Evolutionary conservation across 2,329 filamentous ascomycete genomes (phyloP).

Genomic region (Nemania serpens): DNA sequence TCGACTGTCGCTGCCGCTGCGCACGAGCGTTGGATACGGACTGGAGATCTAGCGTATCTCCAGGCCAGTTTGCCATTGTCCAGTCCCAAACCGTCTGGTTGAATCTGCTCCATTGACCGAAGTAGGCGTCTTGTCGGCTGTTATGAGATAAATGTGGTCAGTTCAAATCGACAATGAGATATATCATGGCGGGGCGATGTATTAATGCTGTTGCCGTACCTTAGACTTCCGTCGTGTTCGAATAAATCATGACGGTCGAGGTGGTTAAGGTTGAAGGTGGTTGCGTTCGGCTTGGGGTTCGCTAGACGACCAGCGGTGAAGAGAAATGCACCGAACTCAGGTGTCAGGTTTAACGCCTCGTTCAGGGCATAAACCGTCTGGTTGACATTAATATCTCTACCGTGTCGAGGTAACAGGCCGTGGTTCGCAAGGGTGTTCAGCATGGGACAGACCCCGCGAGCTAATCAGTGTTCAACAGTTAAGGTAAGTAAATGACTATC

Average conservation of each 20-base stretch:
- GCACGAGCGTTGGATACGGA: conserved; percentile 53
- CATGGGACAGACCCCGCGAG: conserved; percentile 49
- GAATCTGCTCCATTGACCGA: conserved; percentile 58
- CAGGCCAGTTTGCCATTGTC: conserved; percentile 52
- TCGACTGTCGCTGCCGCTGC: conserved; percentile 50
- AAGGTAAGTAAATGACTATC: neutral
- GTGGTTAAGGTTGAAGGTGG: conserved; percentile 49
- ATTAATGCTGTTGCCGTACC: conserved; percentile 31
- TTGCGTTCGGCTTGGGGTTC: conserved; percentile 52
- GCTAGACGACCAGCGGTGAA: conserved; percentile 48
- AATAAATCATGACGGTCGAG: conserved; percentile 53
- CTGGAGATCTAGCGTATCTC: conserved; percentile 44
- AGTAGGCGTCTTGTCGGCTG: conserved; percentile 54
- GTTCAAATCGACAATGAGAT: neutral
- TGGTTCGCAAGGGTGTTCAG: conserved; percentile 59
- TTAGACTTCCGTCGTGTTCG: conserved; percentile 55
- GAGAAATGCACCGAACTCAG: conserved; percentile 46
- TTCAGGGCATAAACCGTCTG: conserved; percentile 46
- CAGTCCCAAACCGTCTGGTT: conserved; percentile 56
- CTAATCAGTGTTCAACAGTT: neutral
- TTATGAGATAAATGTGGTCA: neutral
- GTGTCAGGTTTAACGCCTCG: conserved; percentile 50
- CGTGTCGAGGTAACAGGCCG: conserved; percentile 52
- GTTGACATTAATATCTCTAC: conserved; percentile 47
- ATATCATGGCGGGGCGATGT: neutral